Evolutionary conservation across 2,329 filamentous ascomycete genomes (phyloP), one percentile per base, ranked within the genome.

Genomic region (Elsinoe ampelina): DNA sequence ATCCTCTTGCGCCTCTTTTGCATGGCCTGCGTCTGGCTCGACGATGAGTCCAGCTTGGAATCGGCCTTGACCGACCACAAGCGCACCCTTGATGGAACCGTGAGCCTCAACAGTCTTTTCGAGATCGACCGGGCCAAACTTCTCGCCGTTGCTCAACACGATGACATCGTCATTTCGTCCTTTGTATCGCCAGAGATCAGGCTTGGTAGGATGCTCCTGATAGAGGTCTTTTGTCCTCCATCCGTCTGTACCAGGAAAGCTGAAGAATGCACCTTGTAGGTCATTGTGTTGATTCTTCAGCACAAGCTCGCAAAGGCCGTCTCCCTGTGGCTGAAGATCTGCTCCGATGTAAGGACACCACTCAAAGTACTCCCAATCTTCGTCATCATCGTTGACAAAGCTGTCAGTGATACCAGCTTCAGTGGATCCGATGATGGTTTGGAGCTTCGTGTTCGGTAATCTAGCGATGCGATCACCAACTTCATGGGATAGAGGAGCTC

Each of bases 291-390:
- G 57, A 6, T 70, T 64, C 56, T 66, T 60, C 12, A 73, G 63
- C 57, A 67, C 68, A 39, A 71, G 66, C 58, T 74, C 72, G 48
- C 68, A 70, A 1, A 67, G 60, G 36, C 62, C 61, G 26, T 66
- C 63, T 3, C 52, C 58, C 15, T 38, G 50, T 5, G 56, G 58
- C 45, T 59, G 48, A 42, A 62, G 57, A 17, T 58, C 35, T 35
- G 39, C 55, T 26, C 54, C 58, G 15, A 52, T 63, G 45, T 48
- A 58, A 41, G 52, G 62, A 12, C 54, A 60, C 60, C 60, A 65
- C 20, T 64, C 62, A 34, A 63, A 64, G 50, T 57, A 61, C 2
- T 58, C 43, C 61, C 58, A 62, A 13, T 62, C 57, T 17, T 41
- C 41, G 19, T 51, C 39, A 15, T 54, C 48, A 48, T 63, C 58